Evolutionary conservation across 2,329 filamentous ascomycete species (phyloP), one percentile per base, ranked within the genome.

Genomic region (Xylariomycetidae sp.): DNA sequence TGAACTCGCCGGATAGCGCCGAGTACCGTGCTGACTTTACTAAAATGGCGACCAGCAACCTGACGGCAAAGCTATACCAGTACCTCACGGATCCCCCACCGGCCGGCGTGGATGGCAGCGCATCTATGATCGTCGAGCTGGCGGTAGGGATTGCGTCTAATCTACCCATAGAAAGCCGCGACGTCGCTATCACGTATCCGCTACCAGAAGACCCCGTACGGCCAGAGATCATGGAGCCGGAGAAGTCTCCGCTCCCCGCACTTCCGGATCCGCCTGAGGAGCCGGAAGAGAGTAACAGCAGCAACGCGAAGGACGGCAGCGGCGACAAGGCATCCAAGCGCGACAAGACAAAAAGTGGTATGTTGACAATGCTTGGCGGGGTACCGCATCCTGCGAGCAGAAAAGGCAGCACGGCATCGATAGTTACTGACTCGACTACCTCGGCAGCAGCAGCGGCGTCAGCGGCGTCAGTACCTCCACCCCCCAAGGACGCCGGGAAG

Each of bases 51-150:
- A 84, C 87, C 8, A 69, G 69, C 30, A 80, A 79, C 45, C 68
- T 90, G 36, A 81, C 80, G 3, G 77, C 74, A 4, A 79, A 74
- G 18, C 64, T 98, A 20, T 80, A 82, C 40, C 78, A 83, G 51
- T 80, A 86, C 51, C 70, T 97, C 30, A 73, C 78, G 36, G 83
- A 86, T 9, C 87, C 88, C 2, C 75, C 86, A 1, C 86, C 88
- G 0, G 64, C 80, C 2, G 89, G 88, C 7, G 74, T 97, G n/a
- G 82, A 90, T 45, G 88, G 87, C 32, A 88, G 87, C 42, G 85
- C 89, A 3, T 81, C 82, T 34, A 94, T 92, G 80, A 97, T 98
- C 57, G 75, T 96, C 34, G 89, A 96, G 61, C 73, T 97, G 31
- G 88, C 89, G 0, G 76, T 97, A 18, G 83, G 82, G 40, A 88